Conservation (phyloP, 2,329 filamentous ascomycete species). For the Paraphoma sp. region DNA sequence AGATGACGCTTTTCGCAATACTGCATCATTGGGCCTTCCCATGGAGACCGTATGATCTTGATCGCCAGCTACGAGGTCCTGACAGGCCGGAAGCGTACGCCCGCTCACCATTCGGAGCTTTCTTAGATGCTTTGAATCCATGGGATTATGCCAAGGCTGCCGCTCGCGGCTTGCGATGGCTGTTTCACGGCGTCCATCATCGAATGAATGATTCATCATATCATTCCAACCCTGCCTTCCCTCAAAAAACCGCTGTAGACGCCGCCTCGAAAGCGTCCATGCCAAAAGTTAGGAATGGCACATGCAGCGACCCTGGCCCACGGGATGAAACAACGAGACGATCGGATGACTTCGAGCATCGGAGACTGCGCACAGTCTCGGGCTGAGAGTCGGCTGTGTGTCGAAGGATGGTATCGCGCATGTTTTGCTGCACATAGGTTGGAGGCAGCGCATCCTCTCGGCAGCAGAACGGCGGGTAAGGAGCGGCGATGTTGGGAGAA, state of each 20-base stretch:
- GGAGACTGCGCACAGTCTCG: no score
- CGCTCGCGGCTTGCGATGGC: slow-evolving; percentile 78
- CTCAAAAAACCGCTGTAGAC: not conserved
- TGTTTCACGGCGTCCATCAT: slow-evolving; percentile 74
- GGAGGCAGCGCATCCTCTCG: no score
- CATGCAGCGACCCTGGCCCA: not conserved
- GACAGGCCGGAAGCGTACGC: slow-evolving; percentile 53
- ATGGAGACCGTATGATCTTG: slow-evolving; percentile 70
- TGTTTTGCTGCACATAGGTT: no score
- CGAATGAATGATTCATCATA: slow-evolving; percentile 57
- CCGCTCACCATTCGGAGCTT: slow-evolving; percentile 69
- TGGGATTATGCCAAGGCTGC: slow-evolving; percentile 85
- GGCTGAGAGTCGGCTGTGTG: no score
- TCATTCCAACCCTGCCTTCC: not conserved
- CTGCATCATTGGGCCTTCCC: slow-evolving; percentile 85
- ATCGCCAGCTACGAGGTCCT: slow-evolving; percentile 14
- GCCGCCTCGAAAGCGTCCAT: not conserved
- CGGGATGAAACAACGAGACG: not conserved
- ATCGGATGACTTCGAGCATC: not conserved
- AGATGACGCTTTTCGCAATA: slow-evolving; percentile 82
- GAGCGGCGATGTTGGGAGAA: no score
- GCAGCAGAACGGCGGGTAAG: no score
- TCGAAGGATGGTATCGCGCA: no score
- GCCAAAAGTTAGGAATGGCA: not conserved
- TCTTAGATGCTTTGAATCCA: slow-evolving; percentile 76